Evolutionary conservation across 2,329 filamentous ascomycete species (phyloP).

Genomic region (Fusarium poae): DNA sequence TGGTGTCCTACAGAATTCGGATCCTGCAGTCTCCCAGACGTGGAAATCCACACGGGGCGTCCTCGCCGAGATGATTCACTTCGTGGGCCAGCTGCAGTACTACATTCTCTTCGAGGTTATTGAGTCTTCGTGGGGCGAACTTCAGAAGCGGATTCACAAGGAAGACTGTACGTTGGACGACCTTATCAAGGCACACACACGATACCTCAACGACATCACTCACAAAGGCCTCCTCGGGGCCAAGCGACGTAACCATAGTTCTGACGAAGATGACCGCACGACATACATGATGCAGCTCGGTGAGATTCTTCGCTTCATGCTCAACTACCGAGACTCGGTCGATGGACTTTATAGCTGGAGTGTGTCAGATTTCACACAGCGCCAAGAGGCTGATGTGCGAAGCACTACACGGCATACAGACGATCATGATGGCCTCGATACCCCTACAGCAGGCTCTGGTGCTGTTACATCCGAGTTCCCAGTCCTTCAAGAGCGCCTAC

Average conservation of each 20-base stretch:
- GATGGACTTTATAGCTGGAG: conserved; percentile 96
- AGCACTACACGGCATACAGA: conserved; percentile 66
- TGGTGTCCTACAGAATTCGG: conserved; percentile 85
- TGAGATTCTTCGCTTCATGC: conserved; percentile 93
- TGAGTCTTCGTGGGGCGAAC: conserved; percentile 92
- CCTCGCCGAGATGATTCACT: conserved; percentile 98
- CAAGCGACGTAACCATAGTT: conserved; percentile 60
- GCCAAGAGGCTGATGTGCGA: conserved; percentile 87
- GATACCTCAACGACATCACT: conserved; percentile 93
- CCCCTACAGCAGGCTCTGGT: conserved; percentile 56
- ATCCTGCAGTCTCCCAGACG: conserved; percentile 75
- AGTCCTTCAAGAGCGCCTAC: conserved; percentile 79
- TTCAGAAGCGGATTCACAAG: conserved; percentile 84
- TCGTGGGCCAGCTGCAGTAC: conserved; percentile 96
- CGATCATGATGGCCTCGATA: conserved; percentile 41
- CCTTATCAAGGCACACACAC: conserved; percentile 89
- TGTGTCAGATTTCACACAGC: conserved; percentile 90
- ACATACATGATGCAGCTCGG: conserved; percentile 92
- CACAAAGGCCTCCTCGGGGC: conserved; percentile 94
- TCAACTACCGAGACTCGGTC: conserved; percentile 91
- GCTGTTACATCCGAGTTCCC: conserved; percentile 76
- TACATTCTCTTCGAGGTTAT: conserved; percentile 99
- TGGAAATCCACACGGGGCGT: conserved; percentile 93
- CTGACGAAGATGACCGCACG: conserved; percentile 74
- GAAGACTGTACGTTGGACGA: conserved; percentile 94